Evolutionary conservation across 768 basidiomycete species (phyloP), one percentile per base, ranked within the genome.

Genomic region (Termitomyces sp.): DNA sequence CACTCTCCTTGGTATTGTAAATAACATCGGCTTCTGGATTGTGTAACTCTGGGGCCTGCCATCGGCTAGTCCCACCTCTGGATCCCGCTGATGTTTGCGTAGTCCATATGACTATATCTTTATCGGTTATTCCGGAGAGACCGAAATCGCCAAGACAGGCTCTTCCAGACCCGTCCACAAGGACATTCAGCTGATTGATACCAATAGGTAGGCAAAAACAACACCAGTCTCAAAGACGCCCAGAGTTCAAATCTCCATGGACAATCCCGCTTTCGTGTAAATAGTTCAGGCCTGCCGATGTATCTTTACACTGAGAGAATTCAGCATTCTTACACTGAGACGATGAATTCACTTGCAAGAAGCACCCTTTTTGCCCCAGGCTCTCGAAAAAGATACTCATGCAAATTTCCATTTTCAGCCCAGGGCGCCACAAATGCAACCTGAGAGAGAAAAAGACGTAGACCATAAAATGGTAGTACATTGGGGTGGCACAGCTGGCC

Each of bases 341-440:
- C 10, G 4, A 13, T 18, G 13, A 38, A 32, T 9, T 44, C 9
- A 33, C 67, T 68, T 55, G 75, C 76, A 63, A 77, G 57, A 12
- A 59, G 59, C 26, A 68, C 58, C 46, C 71, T 64, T 56, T 66
- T 63, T 44, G 61, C 63, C 12, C 42, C 14, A 12, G 69, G 65
- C 30, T 68, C 58, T n/a, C 2, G 6, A 33, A 61, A 53, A 24
- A 77, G 69, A 64, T 69, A 75, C 0, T 64, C 33, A 24, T 40
- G 60, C 7, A 76, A 48, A 20, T 69, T 67, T 69, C 55, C 59
- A 28, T 60, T 57, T n/a, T 56, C 55, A 13, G 55, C 55, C 59
- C 60, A 61, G n/a, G 60, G 77, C 4, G 74, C 75, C 44, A 78
- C 70, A 24, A 78, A 66, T 28, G 66, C 62, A 26, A 69, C 28